Percentiles rank a stretch among this genome's conserved stretches.
Evolutionary conservation across 1,284 basidiomycete genomes (phyloP).

Genomic region (Ceratobasidium sp.): DNA sequence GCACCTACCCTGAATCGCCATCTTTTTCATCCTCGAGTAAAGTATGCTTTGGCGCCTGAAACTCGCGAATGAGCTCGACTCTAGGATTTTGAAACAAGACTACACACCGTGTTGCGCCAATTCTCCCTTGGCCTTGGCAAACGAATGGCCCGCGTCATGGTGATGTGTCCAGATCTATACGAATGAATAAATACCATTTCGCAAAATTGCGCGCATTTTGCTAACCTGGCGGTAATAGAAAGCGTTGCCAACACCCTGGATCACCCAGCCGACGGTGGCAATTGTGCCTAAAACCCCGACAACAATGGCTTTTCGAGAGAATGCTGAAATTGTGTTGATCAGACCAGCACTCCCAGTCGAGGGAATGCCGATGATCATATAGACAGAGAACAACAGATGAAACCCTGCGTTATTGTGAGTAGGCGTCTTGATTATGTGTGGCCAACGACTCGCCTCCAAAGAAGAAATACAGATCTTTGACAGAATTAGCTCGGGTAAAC

Average conservation of each 20-base stretch:
- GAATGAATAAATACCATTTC: constrained; percentile 40
- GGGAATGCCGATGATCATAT: constrained; percentile 89
- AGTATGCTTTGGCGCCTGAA: constrained; percentile 75
- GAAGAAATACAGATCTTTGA: constrained; percentile 89
- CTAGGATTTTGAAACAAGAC: not conserved
- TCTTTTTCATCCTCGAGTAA: constrained; percentile 70
- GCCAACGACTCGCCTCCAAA: constrained; percentile 67
- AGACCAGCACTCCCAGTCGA: constrained; percentile 92
- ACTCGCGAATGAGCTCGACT: not conserved
- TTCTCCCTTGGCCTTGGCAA: constrained; percentile 80
- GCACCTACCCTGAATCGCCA: not conserved
- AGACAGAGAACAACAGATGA: constrained; percentile 89
- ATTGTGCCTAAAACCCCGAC: constrained; percentile 82
- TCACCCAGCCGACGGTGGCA: constrained; percentile 84
- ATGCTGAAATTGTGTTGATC: constrained; percentile 87
- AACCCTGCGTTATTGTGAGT: constrained; percentile 53
- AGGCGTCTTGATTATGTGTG: not conserved
- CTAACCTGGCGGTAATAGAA: constrained; percentile 80
- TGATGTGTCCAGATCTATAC: constrained; percentile 84
- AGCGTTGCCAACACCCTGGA: constrained; percentile 84
- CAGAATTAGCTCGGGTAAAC: constrained; percentile 30
- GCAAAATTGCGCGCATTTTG: not conserved
- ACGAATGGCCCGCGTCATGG: constrained; percentile 79
- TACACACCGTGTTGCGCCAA: constrained; percentile 74
- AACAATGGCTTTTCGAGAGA: constrained; percentile 65